Base-by-base conservation (phyloP, 352 stramenopile species). In the Pythium rhizo-oryzae region DNA sequence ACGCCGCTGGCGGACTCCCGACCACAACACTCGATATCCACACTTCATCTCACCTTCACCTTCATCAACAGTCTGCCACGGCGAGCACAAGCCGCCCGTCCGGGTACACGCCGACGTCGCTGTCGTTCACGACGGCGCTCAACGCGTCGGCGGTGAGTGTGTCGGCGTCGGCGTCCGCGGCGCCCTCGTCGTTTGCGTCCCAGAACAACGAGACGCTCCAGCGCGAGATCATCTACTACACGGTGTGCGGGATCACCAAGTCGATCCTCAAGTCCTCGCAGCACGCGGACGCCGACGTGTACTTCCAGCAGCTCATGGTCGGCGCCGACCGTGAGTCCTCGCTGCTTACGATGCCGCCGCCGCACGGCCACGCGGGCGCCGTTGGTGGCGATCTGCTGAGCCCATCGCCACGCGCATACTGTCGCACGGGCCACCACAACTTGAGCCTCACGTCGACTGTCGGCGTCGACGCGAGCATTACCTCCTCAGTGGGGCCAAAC, bases 191-290 rank as follows among this genome's bases (percentile, higher is more conserved):
- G 43, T 82, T 81, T 68, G 73, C 74, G 18, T 87, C 82, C 24
- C 82, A 89, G 62, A 90, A 85, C 57, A 87, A 89, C 61, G 82
- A 90, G 72, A 91, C 82, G 12, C 73, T 92, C 37, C 82, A 90
- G 56, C 82, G 81, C n/a, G 84, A 92, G 62, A 91, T 92, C 77
- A 91, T 92, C 70, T 92, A 91, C 75, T 92, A 91, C 73, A 92
- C 84, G 2, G 82, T 92, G 4, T 89, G 81, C 74, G 84, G 84
- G 25, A 91, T 92, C 66, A 91, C 82, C 21, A 92, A 92, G 66
- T 73, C 82, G 46, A 90, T 92, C 46, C 74, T 89, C 47, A 80
- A 80, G 18, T 78, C 84, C 4, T 76, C 81, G 11, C 73, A 84
- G 50, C 65, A 75, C 12, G 65, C 64, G 21, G 50, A 77, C 24